Evolutionary conservation across 2,329 filamentous ascomycete genomes (phyloP), one percentile per base, ranked within the genome.

Genomic region (Talaromyces amestolkiae): DNA sequence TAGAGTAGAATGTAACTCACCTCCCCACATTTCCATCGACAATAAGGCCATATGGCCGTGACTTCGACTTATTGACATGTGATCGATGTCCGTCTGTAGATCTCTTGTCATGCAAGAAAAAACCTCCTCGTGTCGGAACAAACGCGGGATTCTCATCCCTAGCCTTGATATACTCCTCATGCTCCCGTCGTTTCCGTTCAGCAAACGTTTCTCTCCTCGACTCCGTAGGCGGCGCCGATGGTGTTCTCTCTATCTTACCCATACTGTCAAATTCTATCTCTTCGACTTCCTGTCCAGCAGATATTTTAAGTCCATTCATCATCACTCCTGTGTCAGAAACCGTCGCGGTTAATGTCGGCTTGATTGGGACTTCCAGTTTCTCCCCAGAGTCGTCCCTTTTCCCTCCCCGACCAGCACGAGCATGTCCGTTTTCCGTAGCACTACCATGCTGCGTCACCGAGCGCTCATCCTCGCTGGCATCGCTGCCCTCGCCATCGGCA

Each of bases 31-130:
- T 80, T 43, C 78, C 78, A 68, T 80, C 78, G 37, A 80, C 78
- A 61, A 80, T 80, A 19, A 80, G 71, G 37, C 78, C 78, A 85
- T 85, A 72, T 78, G 86, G 72, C 77, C 83, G 72, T 78, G 77
- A 79, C 87, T 91, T 77, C 86, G 74, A 67, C 69, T 78, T 80
- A 66, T 70, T 77, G 22, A 43, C 43, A 65, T 69, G 72, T 13
- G 89, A 86, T 65, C 91, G 85, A 78, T 94, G 92, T 62, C 90
- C 90, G 78, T 90, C 90, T 64, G 90, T 87, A 71, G 92, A 89
- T 68, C 92, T 87, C 73, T 95, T 92, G 76, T 98, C 95, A 78
- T 98, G 94, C 87, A 98, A 93, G 81, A 97, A 98, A 83, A 98
- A 98, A 68, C 91, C 90, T 66, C 95, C 95, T 70, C 94, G 85